Base-by-base conservation (phyloP, 1,284 basidiomycete species). In the Cystobasidiaceae sp. region DNA sequence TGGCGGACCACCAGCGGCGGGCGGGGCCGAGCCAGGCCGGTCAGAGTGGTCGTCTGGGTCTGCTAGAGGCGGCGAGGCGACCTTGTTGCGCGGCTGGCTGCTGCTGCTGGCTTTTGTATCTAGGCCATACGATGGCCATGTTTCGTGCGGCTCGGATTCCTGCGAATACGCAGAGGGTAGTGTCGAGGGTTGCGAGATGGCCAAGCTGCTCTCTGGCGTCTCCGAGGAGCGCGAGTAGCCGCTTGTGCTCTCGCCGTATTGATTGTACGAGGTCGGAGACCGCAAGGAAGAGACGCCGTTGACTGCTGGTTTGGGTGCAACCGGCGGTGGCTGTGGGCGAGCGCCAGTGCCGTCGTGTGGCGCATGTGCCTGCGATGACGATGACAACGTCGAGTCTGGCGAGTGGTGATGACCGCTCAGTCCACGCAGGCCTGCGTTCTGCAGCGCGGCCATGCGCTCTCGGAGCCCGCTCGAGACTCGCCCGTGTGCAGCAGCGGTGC, bases 371-470 rank as follows among this genome's bases (percentile, higher is more conserved):
- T 57, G 28, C 28, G 54, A 37, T 23, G 39, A 30, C 9, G 30
- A 21, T 7, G 61, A 13, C 21, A 41, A 37, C 19, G 48, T 37
- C 23, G 61, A 28, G 27, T 9, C 25, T 32, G 49, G 33, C 19
- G 51, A 43, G 7, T 48, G 41, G 4, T 39, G 27, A 33, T 64
- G 43, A 21, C 56, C 61, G 11, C 27, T 41, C 4, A 45, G 41
- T 23, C 52, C 61, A 11, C 43, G 23, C 61, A 64, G 55, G 4
- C 61, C 61, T 33, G 61, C 61, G 56, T 64, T 64, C 21, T 64
- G 51, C 11, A 64, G 23, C 4, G 61, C 61, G 25, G 61, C 61
- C 61, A 64, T 64, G n/a, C 61, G 39, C 33, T 51, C 61, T 28
- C 44, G 45, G 11, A 64, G 51, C 30, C 45, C 56, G 19, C 27